Conservation (phyloP, 805 yeast species). For the Candida methanosorbosa region DNA sequence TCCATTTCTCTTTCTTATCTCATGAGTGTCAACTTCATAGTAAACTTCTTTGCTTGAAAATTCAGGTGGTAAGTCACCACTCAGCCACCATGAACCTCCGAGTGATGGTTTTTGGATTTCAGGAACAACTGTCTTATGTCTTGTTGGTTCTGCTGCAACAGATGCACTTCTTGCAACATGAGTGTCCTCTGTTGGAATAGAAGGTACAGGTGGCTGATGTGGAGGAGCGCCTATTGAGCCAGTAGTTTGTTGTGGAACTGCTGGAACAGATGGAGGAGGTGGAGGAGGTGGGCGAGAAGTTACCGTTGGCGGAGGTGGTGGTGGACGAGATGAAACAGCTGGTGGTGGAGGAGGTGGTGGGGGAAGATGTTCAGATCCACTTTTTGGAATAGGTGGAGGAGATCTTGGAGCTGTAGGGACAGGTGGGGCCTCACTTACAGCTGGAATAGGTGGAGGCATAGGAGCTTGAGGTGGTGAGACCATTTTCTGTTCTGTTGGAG, state of each 20-base stretch:
- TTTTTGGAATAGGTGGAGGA: constrained; percentile 12
- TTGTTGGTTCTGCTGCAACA: background rate
- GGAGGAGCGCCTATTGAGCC: background rate
- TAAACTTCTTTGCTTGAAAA: constrained; percentile 38
- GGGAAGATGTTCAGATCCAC: constrained; percentile 5
- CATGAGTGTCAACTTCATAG: constrained; percentile 57
- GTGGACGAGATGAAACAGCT: constrained; percentile 11
- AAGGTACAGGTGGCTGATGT: background rate
- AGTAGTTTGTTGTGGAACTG: background rate
- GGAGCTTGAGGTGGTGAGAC: too few species aligned
- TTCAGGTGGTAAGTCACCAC: constrained; percentile 46
- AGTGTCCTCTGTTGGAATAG: background rate
- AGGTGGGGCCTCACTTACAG: constrained; percentile 7
- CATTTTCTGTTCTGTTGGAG: too few species aligned
- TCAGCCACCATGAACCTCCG: constrained; percentile 56
- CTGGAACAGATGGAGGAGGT: constrained; percentile 1
- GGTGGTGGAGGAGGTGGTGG: constrained; percentile 15
- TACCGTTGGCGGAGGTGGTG: constrained; percentile 1
- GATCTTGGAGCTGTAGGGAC: constrained; percentile 4
- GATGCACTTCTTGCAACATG: background rate
- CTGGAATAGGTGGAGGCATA: constrained; percentile 8
- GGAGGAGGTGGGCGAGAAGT: constrained; percentile 2
- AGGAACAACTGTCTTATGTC: background rate
- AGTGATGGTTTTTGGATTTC: background rate
- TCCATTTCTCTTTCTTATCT: constrained; percentile 49